Base-by-base conservation (phyloP, 2,329 filamentous ascomycete species). In the Ophiostoma ips region DNA sequence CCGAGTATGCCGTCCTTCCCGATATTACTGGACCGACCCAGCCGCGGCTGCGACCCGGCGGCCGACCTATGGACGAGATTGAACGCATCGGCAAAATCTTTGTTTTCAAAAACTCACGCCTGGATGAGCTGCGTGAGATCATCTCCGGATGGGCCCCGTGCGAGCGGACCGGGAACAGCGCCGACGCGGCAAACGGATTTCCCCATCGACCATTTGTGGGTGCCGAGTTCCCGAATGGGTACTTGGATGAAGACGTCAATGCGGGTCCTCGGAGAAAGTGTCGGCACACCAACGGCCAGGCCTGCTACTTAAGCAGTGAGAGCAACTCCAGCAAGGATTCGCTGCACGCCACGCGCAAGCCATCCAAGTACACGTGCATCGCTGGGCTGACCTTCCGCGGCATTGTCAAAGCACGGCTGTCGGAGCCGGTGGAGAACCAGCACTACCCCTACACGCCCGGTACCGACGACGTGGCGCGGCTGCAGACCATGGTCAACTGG, bases 401-500 rank as follows among this genome's bases (percentile, higher is more conserved):
- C 54, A 60, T 67, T 40, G 62, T 64, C 13, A 59, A 57, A n/a
- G 60, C 64, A 2, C 64, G 67, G 12, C 55, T 60, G 19, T 37
- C 51, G 5, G 56, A 53, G 35, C 35, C 36, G 4, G 47, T 46
- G 15, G 24, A 53, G 8, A 50, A 52, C 18, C 31, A 53, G 8
- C 51, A 53, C 18, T 34, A 52, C 2, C 35, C 34, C 4, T 34
- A 40, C 15, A 13, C 15, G 3, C 13, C 37, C 7, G 24, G 18
- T 0, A 12, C 11, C 2, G 55, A 58, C 50, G 38, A 52, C 1
- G 43, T 40, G 8, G 58, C 63, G 4, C 58, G 58, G 46, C 53
- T 70, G 40, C 63, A 66, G 56, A 67, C 68, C 37, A 68, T 67
- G 48, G 67, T 68, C 5, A 68, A 68, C 54, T 71, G 67, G 67